Evolutionary conservation across 495 filamentous ascomycete species (phyloP), one percentile per base, ranked within the genome.

Genomic region (Tuber microsphaerosporum): DNA sequence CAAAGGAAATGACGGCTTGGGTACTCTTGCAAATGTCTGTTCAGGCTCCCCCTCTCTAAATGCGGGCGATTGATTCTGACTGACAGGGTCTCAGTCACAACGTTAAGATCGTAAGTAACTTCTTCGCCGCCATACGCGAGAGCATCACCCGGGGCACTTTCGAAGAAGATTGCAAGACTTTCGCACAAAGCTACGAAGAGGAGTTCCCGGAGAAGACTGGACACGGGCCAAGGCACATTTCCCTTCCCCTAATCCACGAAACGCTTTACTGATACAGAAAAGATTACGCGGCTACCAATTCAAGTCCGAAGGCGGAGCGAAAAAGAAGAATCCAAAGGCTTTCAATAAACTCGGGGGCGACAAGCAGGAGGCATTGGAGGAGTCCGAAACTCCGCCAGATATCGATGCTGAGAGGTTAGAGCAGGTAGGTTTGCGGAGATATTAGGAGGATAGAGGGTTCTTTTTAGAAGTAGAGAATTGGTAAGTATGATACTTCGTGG

Each of bases 1-100:
- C 95, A 0, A 94, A 93, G 79, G 95, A 99, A 83, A 97, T 99
- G 96, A 89, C 97, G 3, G 94, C 89, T 39, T 99, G 95, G 95
- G 91, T 92, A 3, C 87, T 99, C 20, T 85, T 99, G 41, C 94
- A 97, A 83, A 86, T 97, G 78, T 80, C 70, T 41, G 70, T 65
- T 46, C 61, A 39, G 22, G n/a, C 73, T 19, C 42, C 34, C 43
- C 39, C 26, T 17, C 8, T 12, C 46, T 26, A 31, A 61, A 26
- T 26, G n/a, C 31, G 51, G 51, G 51, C 9, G 10, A 61, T 61
- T 61, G 51, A 61, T 61, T 26, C 34, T 19, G 10, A 41, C 75
- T 42, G 45, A 79, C 31, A n/a, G 39, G 19, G 16, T 20, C 41
- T n/a, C 42, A 80, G 78, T 19, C 95, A 99, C 84, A 99, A 99